Conservation (phyloP, 108 stramenopile genomes). For the Cyclotella baltica region DNA sequence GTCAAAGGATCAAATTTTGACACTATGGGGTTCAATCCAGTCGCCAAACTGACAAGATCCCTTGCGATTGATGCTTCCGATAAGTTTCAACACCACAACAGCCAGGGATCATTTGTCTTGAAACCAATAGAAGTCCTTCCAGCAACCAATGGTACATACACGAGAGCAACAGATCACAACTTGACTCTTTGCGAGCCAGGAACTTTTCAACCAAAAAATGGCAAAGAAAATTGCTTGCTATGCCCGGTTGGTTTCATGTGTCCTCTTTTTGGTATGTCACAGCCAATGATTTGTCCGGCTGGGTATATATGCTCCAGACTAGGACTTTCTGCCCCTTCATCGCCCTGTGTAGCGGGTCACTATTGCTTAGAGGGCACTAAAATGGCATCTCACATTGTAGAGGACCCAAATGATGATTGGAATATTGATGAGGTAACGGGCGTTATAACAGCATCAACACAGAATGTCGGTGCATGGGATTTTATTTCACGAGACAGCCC, state of each 20-base stretch:
- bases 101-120: conserved; percentile 28
- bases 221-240: conserved; percentile 52
- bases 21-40: not conserved
- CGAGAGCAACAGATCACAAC: conserved; percentile 36
- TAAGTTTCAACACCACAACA: conserved; percentile 8
- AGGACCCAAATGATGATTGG: conserved; percentile 19
- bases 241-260: conserved; percentile 86
- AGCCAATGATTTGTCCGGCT: conserved; percentile 68
- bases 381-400: conserved; percentile 20
- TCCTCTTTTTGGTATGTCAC: conserved; percentile 64
- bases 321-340: conserved; percentile 55
- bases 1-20: conserved; percentile 40
- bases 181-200: conserved; percentile 84
- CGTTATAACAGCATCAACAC: conserved; percentile 26
- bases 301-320: conserved; percentile 74
- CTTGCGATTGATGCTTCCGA: conserved; percentile 52
- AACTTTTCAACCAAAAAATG: conserved; percentile 73
- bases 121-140: not conserved
- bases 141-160: conserved; percentile 65
- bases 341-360: conserved; percentile 72
- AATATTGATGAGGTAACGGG: conserved; percentile 45
- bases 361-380: conserved; percentile 73
- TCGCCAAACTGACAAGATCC: conserved; percentile 27
- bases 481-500: conserved; percentile 23
- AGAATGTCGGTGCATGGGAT: conserved; percentile 31